Evolutionary conservation across 2,329 filamentous ascomycete genomes (phyloP), one percentile per base, ranked within the genome.

Genomic region (Aspergillus arachidicola): DNA sequence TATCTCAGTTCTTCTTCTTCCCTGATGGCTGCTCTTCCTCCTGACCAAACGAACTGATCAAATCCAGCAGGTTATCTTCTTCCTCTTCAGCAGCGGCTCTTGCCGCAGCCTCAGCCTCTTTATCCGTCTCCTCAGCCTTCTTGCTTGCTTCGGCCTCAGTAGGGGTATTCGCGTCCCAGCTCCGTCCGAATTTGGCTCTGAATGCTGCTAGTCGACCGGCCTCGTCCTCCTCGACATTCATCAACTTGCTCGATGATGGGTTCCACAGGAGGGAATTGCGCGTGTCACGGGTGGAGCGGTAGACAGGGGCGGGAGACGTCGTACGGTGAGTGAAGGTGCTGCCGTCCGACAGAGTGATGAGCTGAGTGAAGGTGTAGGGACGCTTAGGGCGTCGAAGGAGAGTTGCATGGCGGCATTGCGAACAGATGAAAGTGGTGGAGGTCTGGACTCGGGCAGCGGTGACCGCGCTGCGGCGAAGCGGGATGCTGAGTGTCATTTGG

Each of bases 291-390:
- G 84, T 85, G 58, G 81, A 84, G 68, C 83, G 82, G 79, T 89
- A 88, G 63, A 89, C 81, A 9, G 87, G 83, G 26, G 81, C 72
- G 2, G 82, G 82, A 6, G 82, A 83, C 54, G 81, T 83, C 48
- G 82, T 84, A 68, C 82, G 82, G 69, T 82, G 80, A 21, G 78
- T 78, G 75, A 82, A 98, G 64, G 94, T 91, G 73, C 88, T 91
- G 71, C 95, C 95, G 83, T 99, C 95, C 46, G 91, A 92, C 68
- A 98, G 90, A 59, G 93, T 94, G 69, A 99, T 85, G 64, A 99
- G 87, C 81, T 99, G 95, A n/a, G 94, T 97, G 84, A 97, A 98
- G 70, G 90, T 92, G 85, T 97, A 98, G 48, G 95, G 94, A 6
- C 94, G 88, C 74, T 93, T 91, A n/a, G 93, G 93, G 19, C 95